These are phyloP conservation scores for Paecilomyces sp. DNA, from an alignment of 2,329 filamentous ascomycete genomes.

Conservation along the genomic window DNA sequence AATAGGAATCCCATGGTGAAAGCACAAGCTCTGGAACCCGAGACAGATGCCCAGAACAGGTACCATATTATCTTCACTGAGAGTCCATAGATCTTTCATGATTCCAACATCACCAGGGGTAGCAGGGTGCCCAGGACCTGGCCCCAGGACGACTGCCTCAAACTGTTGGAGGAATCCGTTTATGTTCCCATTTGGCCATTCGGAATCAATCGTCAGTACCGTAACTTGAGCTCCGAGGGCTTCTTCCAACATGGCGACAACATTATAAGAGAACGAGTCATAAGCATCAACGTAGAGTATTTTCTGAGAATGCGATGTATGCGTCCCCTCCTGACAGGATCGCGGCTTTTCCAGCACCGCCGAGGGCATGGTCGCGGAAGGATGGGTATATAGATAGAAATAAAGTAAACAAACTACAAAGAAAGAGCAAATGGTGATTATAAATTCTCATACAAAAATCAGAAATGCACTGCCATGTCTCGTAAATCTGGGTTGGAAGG, in stretches of 20 bases:
- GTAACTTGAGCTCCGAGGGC: conserved; percentile 61
- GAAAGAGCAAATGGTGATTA: neutral
- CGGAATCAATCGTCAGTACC: conserved; percentile 63
- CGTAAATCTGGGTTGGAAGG: neutral
- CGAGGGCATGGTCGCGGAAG: neutral
- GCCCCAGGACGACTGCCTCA: conserved; percentile 82
- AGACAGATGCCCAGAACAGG: conserved; percentile 85
- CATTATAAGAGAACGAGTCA: conserved; percentile 96
- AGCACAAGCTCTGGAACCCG: conserved; percentile 76
- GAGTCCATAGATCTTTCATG: conserved; percentile 67
- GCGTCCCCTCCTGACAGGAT: neutral
- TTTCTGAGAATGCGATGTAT: neutral
- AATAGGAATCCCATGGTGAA: conserved; percentile 60
- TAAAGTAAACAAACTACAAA: neutral
- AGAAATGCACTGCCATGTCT: neutral
- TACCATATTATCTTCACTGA: conserved; percentile 52
- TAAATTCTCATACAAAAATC: neutral
- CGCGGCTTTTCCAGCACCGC: neutral
- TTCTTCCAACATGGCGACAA: conserved; percentile 71
- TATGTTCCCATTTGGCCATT: conserved; percentile 36
- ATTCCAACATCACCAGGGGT: conserved; percentile 71
- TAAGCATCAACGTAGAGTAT: conserved; percentile 93
- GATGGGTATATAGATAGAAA: neutral
- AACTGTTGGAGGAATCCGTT: conserved; percentile 51
- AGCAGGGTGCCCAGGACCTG: conserved; percentile 77